Base-by-base conservation (phyloP, 192 early-diverging fungal species). In the Rhizophagus prolifer region DNA sequence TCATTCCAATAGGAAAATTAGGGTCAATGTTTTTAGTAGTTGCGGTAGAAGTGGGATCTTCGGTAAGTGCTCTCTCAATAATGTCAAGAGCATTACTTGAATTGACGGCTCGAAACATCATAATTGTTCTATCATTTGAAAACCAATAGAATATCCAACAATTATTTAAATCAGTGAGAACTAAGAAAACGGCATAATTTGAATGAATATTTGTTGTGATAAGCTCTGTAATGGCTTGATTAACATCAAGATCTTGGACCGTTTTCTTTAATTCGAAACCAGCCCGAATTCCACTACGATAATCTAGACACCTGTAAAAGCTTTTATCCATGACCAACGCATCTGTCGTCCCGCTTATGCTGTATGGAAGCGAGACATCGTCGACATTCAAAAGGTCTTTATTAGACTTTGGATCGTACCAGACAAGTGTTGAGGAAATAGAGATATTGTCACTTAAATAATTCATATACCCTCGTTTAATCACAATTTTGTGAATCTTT, bases 111-210 rank as follows among this genome's bases (percentile, higher is more conserved):
- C 65, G 36, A 67, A 21, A 67, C 36, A 16, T 9, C 65, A 67
- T 36, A 38, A 67, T 21, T 36, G 10, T 16, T 16, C n/a, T 44
- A 75, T 46, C 30, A 60, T 59, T 75, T 75, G 31, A 23, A 63
- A 75, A 31, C 73, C 60, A 75, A 64, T 44, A 75, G 60, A 75
- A 75, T 46, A 63, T 60, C 26, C 73, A 75, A 16, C 9, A 25
- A 63, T 64, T 47, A 60, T 61, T 61, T 46, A 75, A 75, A 64
- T 75, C 58, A 34, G 73, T 75, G 44, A 75, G 60, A 31, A 75
- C 47, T 41, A 63, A 26, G n/a, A 75, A 60, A 16, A 75, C 73
- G n/a, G 73, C 59, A 19, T 63, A 23, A 44, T 60, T 59, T 64
- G 73, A 75, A 64, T 9, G 19, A 75, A 75, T 63, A 64, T 75